Conservation (phyloP, 2,329 filamentous ascomycete species). For the Ascocoryne sarcoides region DNA sequence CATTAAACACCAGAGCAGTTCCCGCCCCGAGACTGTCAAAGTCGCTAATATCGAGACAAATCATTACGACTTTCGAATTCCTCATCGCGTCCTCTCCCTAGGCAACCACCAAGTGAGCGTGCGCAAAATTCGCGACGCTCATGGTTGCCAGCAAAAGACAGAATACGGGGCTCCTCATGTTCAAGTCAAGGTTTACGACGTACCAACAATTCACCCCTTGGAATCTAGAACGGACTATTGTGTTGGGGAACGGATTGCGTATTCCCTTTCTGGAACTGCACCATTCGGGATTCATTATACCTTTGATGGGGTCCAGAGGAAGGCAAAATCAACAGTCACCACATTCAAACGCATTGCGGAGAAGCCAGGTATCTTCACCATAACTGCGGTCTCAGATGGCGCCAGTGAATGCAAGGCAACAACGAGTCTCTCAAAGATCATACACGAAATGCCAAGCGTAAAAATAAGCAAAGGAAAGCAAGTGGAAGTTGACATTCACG, state of each 20-base stretch:
- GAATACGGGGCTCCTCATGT: constrained; percentile 66
- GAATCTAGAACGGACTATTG: constrained; percentile 85
- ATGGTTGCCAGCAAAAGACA: constrained; percentile 75
- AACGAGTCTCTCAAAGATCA: constrained; percentile 69
- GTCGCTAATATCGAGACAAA: constrained; percentile 71
- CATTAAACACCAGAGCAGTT: constrained; percentile 81
- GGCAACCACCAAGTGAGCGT: constrained; percentile 87
- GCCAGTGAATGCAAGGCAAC: constrained; percentile 80
- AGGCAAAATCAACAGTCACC: constrained; percentile 69
- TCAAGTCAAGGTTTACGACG: constrained; percentile 86
- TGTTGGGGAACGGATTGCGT: constrained; percentile 88
- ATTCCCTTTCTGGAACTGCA: constrained; percentile 80
- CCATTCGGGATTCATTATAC: constrained; percentile 92
- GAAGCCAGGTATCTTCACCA: constrained; percentile 77
- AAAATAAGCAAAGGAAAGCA: constrained; percentile 78
- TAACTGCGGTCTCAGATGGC: constrained; percentile 79
- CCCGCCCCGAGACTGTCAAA: constrained; percentile 70
- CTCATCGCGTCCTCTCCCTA: constrained; percentile 72
- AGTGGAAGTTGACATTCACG: constrained; percentile 84
- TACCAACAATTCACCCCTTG: constrained; percentile 80
- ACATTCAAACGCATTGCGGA: constrained; percentile 92
- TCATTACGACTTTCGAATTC: constrained; percentile 72
- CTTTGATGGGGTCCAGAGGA: constrained; percentile 70
- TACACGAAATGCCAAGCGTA: constrained; percentile 88
- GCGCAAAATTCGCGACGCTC: constrained; percentile 77